phyloP scores from a whole-genome alignment of 352 stramenopile genomes.

The Globisporangium nunn region DNA sequence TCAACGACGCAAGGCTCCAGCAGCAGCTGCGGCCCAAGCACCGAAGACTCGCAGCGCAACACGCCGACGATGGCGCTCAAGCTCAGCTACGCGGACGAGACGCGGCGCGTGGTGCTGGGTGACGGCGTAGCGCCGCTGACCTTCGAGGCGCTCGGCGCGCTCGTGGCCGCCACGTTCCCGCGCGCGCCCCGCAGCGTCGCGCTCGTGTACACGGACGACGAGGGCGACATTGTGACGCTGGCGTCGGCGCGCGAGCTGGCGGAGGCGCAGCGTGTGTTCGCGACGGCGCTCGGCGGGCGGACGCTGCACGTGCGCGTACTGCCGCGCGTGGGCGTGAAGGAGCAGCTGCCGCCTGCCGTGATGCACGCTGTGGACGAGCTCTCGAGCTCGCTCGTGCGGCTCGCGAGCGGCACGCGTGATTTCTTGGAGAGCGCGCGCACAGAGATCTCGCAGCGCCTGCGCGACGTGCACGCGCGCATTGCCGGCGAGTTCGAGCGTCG shows the following conservation, averaged over 20 bases:
- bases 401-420: constrained; percentile 27
- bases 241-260: constrained; percentile 39
- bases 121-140: constrained; percentile 18
- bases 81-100: constrained; percentile 45
- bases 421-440: constrained; percentile 34
- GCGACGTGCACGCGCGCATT: constrained; percentile 31
- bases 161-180: constrained; percentile 31
- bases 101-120: constrained; percentile 32
- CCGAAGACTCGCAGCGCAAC: too few relatives aligned
- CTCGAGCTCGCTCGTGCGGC: constrained; percentile 20
- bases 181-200: constrained; percentile 26
- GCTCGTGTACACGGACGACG: constrained; percentile 65
- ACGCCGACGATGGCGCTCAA: constrained; percentile 27
- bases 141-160: constrained; percentile 35
- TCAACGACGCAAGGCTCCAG: background rate
- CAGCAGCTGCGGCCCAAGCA: too few relatives aligned
- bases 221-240: constrained; percentile 61
- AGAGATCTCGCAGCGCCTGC: constrained; percentile 38
- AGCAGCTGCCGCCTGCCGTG: constrained; percentile 36
- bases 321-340: constrained; percentile 30
- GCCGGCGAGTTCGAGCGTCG: constrained; percentile 44
- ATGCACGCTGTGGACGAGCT: constrained; percentile 47
- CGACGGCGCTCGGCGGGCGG: constrained; percentile 14
- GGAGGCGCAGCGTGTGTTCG: constrained; percentile 49
- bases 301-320: constrained; percentile 59